phyloP scores from a whole-genome alignment of 176 grass and related monocot species.

The Carex cristatella region DNA sequence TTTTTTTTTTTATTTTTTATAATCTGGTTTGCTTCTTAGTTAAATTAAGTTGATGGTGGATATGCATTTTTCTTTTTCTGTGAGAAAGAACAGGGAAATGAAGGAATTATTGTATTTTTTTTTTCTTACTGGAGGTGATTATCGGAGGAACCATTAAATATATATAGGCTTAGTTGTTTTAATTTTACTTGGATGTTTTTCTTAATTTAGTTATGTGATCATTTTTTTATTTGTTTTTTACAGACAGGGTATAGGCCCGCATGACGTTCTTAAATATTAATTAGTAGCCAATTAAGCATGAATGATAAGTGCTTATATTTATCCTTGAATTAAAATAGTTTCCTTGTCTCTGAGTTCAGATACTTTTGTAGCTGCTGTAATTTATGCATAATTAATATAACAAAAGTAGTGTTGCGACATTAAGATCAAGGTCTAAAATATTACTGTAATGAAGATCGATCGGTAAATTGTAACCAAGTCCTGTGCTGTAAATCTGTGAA shows the following conservation, averaged over 20 bases:
- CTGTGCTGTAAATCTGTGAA: not conserved
- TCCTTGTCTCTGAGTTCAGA: not conserved
- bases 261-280: too few relatives aligned
- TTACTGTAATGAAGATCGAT: not conserved
- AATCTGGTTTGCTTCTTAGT: not conserved
- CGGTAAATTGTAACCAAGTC: not conserved
- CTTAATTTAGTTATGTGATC: too few relatives aligned
- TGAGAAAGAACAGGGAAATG: not conserved
- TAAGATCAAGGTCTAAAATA: not conserved
- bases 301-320: too few relatives aligned
- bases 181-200: too few relatives aligned
- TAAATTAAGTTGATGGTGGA: not conserved
- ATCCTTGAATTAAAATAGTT: not conserved
- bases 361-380: not conserved
- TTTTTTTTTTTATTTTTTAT: not conserved
- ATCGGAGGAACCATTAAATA: not conserved
- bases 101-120: not conserved
- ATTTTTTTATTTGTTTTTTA: too few relatives aligned
- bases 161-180: too few relatives aligned
- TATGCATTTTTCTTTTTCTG: constrained; percentile 3
- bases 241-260: too few relatives aligned
- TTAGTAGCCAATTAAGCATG: too few relatives aligned
- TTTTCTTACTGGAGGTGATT: not conserved
- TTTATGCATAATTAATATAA: not conserved
- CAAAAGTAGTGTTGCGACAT: not conserved